phyloP scores from a whole-genome alignment of 148 eudicot genomes.

The Rhododendron molle region DNA sequence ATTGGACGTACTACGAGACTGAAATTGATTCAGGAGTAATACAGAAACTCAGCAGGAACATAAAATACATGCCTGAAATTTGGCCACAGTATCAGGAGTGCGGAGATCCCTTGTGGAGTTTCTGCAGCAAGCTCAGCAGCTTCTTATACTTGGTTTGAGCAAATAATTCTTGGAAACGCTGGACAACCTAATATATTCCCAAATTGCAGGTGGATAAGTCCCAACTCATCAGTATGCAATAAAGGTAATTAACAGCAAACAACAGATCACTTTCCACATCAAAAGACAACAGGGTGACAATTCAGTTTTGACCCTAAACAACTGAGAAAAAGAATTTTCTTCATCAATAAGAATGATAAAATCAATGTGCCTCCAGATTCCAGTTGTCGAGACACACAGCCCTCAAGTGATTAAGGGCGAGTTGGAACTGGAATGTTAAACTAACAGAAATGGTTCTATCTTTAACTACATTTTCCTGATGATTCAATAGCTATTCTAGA shows the following conservation, averaged over 20 bases:
- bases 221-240: neutral
- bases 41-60: neutral
- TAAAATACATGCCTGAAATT: conserved; percentile 69
- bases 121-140: conserved; percentile 99
- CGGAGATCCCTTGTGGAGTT: conserved; percentile 97
- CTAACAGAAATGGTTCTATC: too few relatives aligned
- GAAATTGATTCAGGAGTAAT: neutral
- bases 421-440: neutral
- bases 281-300: neutral
- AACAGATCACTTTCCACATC: neutral
- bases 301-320: neutral
- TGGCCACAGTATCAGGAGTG: conserved; percentile 97
- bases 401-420: neutral
- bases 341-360: neutral
- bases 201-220: neutral
- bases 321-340: neutral
- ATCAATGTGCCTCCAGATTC: conserved; percentile 8
- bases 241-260: neutral
- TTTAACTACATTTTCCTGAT: too few relatives aligned
- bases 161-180: conserved; percentile 94
- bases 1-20: neutral
- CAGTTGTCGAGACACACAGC: neutral
- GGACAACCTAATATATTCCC: conserved; percentile 69
- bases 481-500: neutral
- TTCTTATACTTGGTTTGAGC: conserved; percentile 98